Evolutionary conservation across 2,329 filamentous ascomycete species (phyloP), one percentile per base, ranked within the genome.

Genomic region (Beauveria medogensis): DNA sequence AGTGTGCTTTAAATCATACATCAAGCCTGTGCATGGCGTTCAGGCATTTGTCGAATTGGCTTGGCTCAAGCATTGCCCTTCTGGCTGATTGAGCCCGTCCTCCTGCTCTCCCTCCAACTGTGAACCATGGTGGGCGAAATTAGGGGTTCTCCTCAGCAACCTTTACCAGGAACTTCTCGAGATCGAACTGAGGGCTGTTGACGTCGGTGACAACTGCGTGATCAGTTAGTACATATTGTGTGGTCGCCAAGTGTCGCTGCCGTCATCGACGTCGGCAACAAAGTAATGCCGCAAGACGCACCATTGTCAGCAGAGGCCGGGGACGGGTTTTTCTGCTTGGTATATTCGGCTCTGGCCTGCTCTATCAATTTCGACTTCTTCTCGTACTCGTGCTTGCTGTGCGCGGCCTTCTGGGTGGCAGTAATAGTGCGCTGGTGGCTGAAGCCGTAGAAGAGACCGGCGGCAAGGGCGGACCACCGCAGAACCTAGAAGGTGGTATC

Each of bases 381-480:
- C 73, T 92, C 83, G 75, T 93, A 97, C 75, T 96, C 91, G 73
- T 86, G 85, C 77, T 95, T 80, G 70, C 85, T 83, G 69, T 87
- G 84, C 68, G 86, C 81, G 64, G 83, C 78, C 78, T 87, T 89
- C 72, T 92, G 86, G 70, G 83, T 77, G 61, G 89, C 77, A 68
- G 80, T 87, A 76, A 99, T 88, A 65, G 85, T 84, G 72, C 88
- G 82, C 81, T 99, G 94, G 82, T 96, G 93, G 78, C 88, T 90
- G 81, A 96, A 86, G 76, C 94, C 94, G 82, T 99, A 99, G 80
- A 96, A 88, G 74, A 97, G 80, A 75, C 94, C 94, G 72, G 91
- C 82, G 72, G 87, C 90, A 68, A 99, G 90, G 74, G 92, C 92
- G 73, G 92, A 93, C 84, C 93, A 99, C 79, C 94, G 92, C 77